Base-by-base conservation (phyloP, 331 rosid genomes). In the Malus hybrid region DNA sequence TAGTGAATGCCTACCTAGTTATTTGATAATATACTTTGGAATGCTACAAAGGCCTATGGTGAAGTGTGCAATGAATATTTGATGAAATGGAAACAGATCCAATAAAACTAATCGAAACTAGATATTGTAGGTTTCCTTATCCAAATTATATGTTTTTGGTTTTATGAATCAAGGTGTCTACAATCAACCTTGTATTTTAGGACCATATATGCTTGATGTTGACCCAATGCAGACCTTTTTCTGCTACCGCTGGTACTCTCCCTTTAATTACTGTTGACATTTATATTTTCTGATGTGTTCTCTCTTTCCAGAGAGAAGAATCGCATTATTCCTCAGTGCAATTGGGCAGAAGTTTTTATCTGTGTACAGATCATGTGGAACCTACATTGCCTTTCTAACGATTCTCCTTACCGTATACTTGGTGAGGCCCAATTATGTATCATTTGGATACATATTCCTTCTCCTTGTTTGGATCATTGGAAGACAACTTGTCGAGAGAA, bases 381-480 rank as follows among this genome's bases (percentile, higher is more conserved):
- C 99, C 84, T 87, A 85, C 82, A 83, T 95, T 81, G 97, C 97
- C 69, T 89, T 90, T 81, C 75, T 92, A 69, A 95, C 99, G 36
- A 89, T 95, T 85, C 96, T 95, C 78, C 81, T 95, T 79, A 85
- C 90, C 1, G 97, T 94, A 32, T 94, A 86, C 89, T 81, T 84
- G 77, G 95, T 90, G 88, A 92, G 87, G 74, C 99, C 99, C n/a
- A 94, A 94, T 86, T 82, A 82, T 73, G 70, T 84, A 77, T 89
- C 99, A 66, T 89, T 90, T 66, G 99, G 99, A 48, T 94, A 84
- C 87, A 44, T 92, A 78, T 89, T 88, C 78, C 96, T 95, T 73
- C 97, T 95, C 69, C 97, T 95, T 70, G 73, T 92, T 69, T 95
- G 99, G 99, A 92, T 92, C 77, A 92, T 79, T 80, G 97, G 97